Percentiles rank a stretch among this genome's conserved stretches.
Conservation (phyloP, 2,329 filamentous ascomycete species). For the Escovopsis sp. region DNA sequence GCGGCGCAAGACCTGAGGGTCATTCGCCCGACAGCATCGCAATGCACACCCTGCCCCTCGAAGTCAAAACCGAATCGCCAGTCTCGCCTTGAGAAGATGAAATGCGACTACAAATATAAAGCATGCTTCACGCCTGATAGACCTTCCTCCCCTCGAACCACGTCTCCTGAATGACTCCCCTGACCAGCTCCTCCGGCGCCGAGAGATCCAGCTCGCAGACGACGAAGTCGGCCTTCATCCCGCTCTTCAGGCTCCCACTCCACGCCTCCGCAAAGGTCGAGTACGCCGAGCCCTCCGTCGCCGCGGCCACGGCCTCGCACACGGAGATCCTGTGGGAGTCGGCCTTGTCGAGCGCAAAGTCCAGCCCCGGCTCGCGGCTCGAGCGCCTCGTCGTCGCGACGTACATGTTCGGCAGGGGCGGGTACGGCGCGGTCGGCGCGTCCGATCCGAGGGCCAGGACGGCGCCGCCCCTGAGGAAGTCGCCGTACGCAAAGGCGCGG, state of each 20-base stretch:
- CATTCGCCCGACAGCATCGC: too few species aligned
- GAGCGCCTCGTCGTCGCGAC: constrained; percentile 43
- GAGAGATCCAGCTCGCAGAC: constrained; percentile 28
- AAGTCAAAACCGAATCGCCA: too few species aligned
- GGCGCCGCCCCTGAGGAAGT: constrained; percentile 41
- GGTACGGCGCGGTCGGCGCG: constrained; percentile 42
- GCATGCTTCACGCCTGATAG: constrained; percentile 10
- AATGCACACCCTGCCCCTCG: too few species aligned
- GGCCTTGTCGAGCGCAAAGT: constrained; percentile 26
- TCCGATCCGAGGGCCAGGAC: constrained; percentile 43
- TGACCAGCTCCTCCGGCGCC: constrained; percentile 29
- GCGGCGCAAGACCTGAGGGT: too few species aligned
- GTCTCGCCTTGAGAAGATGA: too few species aligned
- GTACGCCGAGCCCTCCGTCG: constrained; percentile 40
- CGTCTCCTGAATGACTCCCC: constrained; percentile 33
- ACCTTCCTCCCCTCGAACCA: constrained; percentile 36
- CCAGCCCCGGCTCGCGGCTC: constrained; percentile 30
- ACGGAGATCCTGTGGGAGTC: constrained; percentile 17
- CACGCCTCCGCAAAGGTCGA: constrained; percentile 41
- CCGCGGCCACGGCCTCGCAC: constrained; percentile 37
- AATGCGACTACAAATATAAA: too few species aligned
- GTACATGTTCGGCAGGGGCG: constrained; percentile 41
- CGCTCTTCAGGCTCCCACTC: constrained; percentile 36
- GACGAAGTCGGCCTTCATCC: constrained; percentile 43
- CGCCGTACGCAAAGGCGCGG: constrained; percentile 48